A percentile compares a stretch with the other conserved stretches of the same genome.
phyloP scores from a whole-genome alignment of 129 eudicot species.

The Tagetes erecta region DNA sequence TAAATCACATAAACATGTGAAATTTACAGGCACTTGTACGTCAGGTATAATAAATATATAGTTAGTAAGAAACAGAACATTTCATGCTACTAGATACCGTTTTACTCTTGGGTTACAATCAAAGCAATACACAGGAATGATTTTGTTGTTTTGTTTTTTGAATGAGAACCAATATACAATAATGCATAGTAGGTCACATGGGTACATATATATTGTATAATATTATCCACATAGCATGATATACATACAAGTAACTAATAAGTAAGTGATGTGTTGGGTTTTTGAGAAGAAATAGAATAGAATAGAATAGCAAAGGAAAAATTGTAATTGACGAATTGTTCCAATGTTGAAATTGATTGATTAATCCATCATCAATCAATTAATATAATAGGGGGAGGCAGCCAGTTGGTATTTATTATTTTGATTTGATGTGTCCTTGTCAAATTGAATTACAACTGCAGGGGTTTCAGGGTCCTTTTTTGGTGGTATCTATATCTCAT shows the following conservation, averaged over 20 bases:
- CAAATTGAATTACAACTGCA: slow-evolving; percentile 34
- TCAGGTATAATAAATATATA: too few species aligned
- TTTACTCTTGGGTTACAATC: too few species aligned
- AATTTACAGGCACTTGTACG: too few species aligned
- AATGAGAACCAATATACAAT: too few species aligned
- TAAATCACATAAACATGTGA: too few species aligned
- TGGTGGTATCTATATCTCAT: slow-evolving; percentile 39
- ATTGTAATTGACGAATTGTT: slow-evolving; percentile 12
- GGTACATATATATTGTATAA: too few species aligned
- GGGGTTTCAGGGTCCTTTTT: slow-evolving; percentile 39
- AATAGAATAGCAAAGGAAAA: too few species aligned
- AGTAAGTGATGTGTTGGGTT: neutral
- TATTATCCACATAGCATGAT: neutral
- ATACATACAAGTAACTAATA: neutral
- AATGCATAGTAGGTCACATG: neutral
- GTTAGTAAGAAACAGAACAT: too few species aligned
- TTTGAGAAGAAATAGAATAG: neutral
- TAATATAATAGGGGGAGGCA: neutral
- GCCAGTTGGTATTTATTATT: slow-evolving; percentile 36
- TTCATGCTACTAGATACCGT: too few species aligned
- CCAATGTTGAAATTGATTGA: neutral
- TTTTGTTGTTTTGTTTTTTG: too few species aligned
- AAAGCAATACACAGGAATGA: too few species aligned
- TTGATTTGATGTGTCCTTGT: slow-evolving; percentile 45
- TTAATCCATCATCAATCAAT: slow-evolving; percentile 9